Evolutionary conservation across 2,329 filamentous ascomycete genomes (phyloP), one percentile per base, ranked within the genome.

Genomic region (Botryosphaeria dothidea): DNA sequence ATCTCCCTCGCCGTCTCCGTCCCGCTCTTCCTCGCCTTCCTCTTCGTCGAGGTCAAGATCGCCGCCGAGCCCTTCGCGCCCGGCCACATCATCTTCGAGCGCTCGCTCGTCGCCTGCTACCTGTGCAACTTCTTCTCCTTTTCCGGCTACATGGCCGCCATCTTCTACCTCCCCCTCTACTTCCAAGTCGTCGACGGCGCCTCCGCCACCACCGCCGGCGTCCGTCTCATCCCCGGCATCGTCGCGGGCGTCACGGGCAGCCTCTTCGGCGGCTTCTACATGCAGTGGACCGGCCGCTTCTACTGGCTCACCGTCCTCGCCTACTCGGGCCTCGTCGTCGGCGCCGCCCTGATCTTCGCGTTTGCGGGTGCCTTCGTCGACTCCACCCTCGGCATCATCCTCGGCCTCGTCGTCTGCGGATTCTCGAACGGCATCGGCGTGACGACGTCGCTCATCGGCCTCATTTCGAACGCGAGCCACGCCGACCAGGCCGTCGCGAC

Each of bases 61-160:
- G 90, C 90, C 0, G 77, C 82, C 0, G 85, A 92, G 65, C 91
- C 92, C 0, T 92, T 94, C 69, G 90, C 90, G 0, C 91, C 92
- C 0, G 86, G 88, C 9, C 89, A 88, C 70, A 86, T 93, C 69
- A 89, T 93, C 68, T 87, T 92, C 71, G 84, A 90, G 71, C 82
- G 83, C 6, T 84, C 84, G 6, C 81, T 93, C 29, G 83, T 92
- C 57, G 86, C 90, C 2, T 87, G 85, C 73, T 93, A 90, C 70
- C 76, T 88, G 1, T 86, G 86, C 74, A 92, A 92, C 74, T 91
- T 92, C 78, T 92, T 92, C 75, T 83, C 85, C 60, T 85, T 90
- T 62, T 86, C 82, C 1, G 88, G 85, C 15, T 85, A 82, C 80
- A 75, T 88, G 52, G 84, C 85, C 0, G 78, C 84, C 1, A 68